Evolutionary conservation across 768 basidiomycete genomes (phyloP), one percentile per base, ranked within the genome.

Genomic region (Mycena filopes): DNA sequence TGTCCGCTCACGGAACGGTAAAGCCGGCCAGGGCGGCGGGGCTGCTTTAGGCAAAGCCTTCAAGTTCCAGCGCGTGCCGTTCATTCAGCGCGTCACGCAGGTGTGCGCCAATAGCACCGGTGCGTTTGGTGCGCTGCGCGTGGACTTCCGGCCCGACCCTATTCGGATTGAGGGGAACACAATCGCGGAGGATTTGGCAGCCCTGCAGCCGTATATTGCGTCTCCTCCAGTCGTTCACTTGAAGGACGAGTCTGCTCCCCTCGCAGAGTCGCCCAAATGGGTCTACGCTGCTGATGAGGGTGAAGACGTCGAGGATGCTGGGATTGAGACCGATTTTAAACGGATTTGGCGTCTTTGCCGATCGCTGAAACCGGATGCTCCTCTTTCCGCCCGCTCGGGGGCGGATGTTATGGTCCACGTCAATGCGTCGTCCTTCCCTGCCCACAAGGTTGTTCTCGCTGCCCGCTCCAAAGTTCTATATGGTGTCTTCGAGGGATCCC

Each of bases 71-170:
- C 88, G 91, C 15, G 80, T 98, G 1, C 89, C 92, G 0, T 88
- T 87, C 69, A 79, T 98, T 1, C 96, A 99, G 71, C 89, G 98
- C n/a, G 88, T 91, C 28, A 86, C 91, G 28, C 83, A 85, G 31
- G 97, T 99, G 7, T 92, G 89, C 55, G 90, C 93, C 15, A 98
- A 93, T 69, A 89, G 87, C 68, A 90, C 93, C 0, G 98, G 97
- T 1, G 93, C 93, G 0, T 96, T 94, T 75, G 95, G 89, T 3
- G 96, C 93, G 2, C 80, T 99, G 36, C 84, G 91, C 18, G 83
- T 90, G 16, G 94, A 96, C 70, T 91, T 87, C 55, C 78, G 78
- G 41, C 88, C 91, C 0, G 78, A 78, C 3, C 77, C 82, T 4
- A 86, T 98, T 50, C 73, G 73, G 0, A 70, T 92, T 8, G 72